Percentiles rank a stretch among this genome's conserved stretches.
These are phyloP conservation scores for Chlamydomonas incerta DNA, from an alignment of 139 green algal species.

Conservation along the genomic window DNA sequence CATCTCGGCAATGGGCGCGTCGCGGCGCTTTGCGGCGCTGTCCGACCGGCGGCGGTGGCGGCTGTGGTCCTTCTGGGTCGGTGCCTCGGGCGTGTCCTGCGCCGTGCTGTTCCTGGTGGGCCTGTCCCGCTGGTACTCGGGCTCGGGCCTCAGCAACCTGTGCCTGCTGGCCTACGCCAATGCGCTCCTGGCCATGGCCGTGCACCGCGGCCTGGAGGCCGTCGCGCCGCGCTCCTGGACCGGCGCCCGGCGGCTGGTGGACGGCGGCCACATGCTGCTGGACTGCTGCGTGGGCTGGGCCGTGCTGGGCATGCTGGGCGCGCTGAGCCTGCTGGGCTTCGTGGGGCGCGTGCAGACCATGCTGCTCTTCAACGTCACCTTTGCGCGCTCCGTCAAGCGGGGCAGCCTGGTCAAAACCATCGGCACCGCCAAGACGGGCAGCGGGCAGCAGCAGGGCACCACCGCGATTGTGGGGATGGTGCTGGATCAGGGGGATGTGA, in stretches of 20 bases:
- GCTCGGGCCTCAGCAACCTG: constrained; percentile 48
- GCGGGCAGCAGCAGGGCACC: neutral
- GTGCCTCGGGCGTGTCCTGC: neutral
- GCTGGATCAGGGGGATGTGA: neutral
- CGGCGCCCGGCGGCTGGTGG: constrained; percentile 37
- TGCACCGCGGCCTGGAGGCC: constrained; percentile 21
- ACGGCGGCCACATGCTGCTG: constrained; percentile 19
- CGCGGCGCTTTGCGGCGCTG: neutral
- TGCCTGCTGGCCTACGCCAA: constrained; percentile 56
- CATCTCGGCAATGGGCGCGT: neutral
- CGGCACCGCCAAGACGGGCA: constrained; percentile 15
- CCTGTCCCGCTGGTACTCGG: constrained; percentile 23
- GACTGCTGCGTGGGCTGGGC: constrained; percentile 11
- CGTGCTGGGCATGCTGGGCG: constrained; percentile 39
- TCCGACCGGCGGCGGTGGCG: constrained; percentile 23
- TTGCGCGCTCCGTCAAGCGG: constrained; percentile 7
- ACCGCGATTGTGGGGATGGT: constrained; percentile 7
- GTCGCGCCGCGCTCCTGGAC: neutral
- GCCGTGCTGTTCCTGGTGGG: constrained; percentile 34
- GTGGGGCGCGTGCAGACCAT: constrained; percentile 39
- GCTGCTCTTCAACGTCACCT: constrained; percentile 49
- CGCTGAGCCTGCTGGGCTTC: constrained; percentile 41
- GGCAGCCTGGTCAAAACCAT: constrained; percentile 40
- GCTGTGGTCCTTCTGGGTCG: constrained; percentile 45
- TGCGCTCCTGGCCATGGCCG: constrained; percentile 35